phyloP scores from a whole-genome alignment of 371 early-diverging fungal species.

The Mucor saturninus region DNA sequence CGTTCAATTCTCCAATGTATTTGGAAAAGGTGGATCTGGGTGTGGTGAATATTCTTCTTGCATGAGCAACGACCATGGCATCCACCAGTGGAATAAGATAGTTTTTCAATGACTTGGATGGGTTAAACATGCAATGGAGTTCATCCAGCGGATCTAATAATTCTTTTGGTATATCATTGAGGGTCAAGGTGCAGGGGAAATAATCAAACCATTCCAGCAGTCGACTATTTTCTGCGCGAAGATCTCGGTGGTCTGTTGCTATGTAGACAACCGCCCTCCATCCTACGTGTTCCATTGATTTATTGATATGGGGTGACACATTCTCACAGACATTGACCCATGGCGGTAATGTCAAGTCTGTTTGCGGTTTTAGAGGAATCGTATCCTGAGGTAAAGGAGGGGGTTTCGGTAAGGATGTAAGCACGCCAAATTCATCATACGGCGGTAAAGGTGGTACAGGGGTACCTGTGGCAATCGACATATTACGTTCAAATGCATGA shows the following conservation, averaged over 20 bases:
- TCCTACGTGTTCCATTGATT: slow-evolving; percentile 17
- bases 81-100: slow-evolving; percentile 53
- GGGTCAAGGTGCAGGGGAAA: slow-evolving; percentile 48
- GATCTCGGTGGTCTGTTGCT: slow-evolving; percentile 47
- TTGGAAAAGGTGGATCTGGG: slow-evolving; percentile 51
- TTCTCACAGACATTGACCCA: slow-evolving; percentile 30
- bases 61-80: slow-evolving; percentile 49
- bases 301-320: slow-evolving; percentile 32
- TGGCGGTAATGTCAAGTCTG: slow-evolving; percentile 19
- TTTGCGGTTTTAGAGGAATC: slow-evolving; percentile 17
- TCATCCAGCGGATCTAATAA: slow-evolving; percentile 30
- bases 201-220: slow-evolving; percentile 44
- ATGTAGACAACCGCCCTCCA: slow-evolving; percentile 45
- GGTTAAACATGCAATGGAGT: slow-evolving; percentile 37
- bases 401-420: slow-evolving; percentile 20
- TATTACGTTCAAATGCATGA: slow-evolving; percentile 36
- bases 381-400: slow-evolving; percentile 22
- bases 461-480: slow-evolving; percentile 31
- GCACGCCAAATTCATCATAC: slow-evolving; percentile 21
- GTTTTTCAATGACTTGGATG: slow-evolving; percentile 36
- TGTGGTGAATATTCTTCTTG: slow-evolving; percentile 35
- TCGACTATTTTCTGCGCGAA: slow-evolving; percentile 32
- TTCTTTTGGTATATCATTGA: slow-evolving; percentile 41
- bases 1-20: slow-evolving; percentile 46
- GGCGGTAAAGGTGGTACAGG: slow-evolving; percentile 28